A percentile compares a stretch with the other conserved stretches of the same genome.
Conservation (phyloP, 2,329 filamentous ascomycete species). For the Cercospora sojina region DNA sequence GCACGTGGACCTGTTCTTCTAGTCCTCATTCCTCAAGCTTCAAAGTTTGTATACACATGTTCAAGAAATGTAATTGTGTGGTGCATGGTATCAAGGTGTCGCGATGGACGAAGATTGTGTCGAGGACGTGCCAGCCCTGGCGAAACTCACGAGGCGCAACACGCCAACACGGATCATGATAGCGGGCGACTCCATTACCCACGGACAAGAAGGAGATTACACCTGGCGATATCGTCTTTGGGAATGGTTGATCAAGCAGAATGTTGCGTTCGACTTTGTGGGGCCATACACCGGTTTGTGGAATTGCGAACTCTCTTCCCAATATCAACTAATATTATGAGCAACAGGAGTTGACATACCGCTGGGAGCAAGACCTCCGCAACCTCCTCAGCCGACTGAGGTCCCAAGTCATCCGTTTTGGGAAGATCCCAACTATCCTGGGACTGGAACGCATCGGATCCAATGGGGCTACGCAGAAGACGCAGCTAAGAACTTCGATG, state of each 20-base stretch:
- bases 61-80: not conserved
- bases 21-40: not conserved
- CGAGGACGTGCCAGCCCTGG: not conserved
- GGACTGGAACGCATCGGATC: not conserved
- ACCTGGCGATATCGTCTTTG: conserved; percentile 48
- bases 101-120: not conserved
- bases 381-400: conserved; percentile 18
- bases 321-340: not conserved
- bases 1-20: not conserved
- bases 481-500: conserved; percentile 31
- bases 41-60: not conserved
- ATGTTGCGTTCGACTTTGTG: conserved; percentile 35
- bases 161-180: conserved; percentile 22
- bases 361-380: conserved; percentile 24
- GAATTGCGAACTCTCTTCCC: not conserved
- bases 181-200: conserved; percentile 30
- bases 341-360: conserved; percentile 1
- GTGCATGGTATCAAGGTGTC: not conserved
- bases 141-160: not conserved
- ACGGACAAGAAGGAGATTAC: conserved; percentile 41
- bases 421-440: conserved; percentile 14
- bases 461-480: conserved; percentile 38
- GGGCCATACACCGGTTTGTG: conserved; percentile 43
- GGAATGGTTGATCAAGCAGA: conserved; percentile 40
- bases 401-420: not conserved